Evolutionary conservation across 305 asterid species (phyloP), one percentile per base, ranked within the genome.

Genomic region (Solanum aculeatissimum): DNA sequence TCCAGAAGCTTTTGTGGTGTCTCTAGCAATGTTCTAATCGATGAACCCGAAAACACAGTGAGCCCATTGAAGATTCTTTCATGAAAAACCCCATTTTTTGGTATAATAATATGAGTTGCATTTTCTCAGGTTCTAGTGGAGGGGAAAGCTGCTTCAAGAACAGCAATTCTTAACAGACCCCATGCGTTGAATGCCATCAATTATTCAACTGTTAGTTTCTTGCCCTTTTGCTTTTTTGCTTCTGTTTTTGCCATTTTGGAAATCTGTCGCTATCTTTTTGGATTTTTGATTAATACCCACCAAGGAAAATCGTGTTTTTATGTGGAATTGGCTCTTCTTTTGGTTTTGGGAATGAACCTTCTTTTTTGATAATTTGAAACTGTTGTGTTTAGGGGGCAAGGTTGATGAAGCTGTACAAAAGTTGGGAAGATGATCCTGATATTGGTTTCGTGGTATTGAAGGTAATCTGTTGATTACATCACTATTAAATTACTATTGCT

Each of bases 361-460:
- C 40, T 7, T 35, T 35, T 35, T 35, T 35, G 40, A 35, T 35
- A 35, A 5, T 35, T 35, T 35, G 40, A 7, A 35, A 35, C 40
- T 71, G 53, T 83, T 84, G 25, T 57, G 54, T 29, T 54, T 84
- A 96, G 99, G 94, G 82, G 60, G 82, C 87, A 32, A 91, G 95
- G 91, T 95, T 97, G 87, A 95, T 92, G 80, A 89, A 90, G 88
- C 88, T 97, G 89, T 97, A 95, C 90, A 89, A 83, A 84, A 93
- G 81, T 89, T 97, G 99, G 99, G 99, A 97, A 91, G 98, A 94
- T n/a, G 89, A 92, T 83, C 95, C 93, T 57, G 88, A 77, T 80
- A 87, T 97, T 80, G 94, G 91, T 40, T 92, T 92, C 90, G 97
- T 97, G 77, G 91, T 88, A 63, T 54, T 92, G 90, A 97, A 97